phyloP scores from a whole-genome alignment of 768 basidiomycete species.

The Boletus barrowsii region DNA sequence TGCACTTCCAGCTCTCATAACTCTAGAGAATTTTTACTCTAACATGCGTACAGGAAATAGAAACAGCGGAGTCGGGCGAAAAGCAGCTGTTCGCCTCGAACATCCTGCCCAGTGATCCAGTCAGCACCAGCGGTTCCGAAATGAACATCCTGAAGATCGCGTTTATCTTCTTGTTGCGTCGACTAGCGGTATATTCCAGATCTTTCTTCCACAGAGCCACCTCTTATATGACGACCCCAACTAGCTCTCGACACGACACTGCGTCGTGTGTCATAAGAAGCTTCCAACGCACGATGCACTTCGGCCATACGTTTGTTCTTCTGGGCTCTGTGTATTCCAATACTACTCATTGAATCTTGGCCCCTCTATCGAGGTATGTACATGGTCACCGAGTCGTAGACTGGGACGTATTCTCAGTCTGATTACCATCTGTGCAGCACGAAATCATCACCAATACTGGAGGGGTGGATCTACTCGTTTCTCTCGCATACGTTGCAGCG shows the following conservation, averaged over 20 bases:
- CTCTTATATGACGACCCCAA: neutral
- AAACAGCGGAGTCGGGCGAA: conserved; percentile 45
- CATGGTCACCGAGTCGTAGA: neutral
- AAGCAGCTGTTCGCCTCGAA: conserved; percentile 36
- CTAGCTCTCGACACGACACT: conserved; percentile 65
- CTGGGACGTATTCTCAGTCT: neutral
- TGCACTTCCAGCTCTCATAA: conserved; percentile 9
- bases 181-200: conserved; percentile 48
- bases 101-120: conserved; percentile 54
- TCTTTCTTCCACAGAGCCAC: neutral
- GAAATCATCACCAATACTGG: conserved; percentile 64
- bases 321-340: conserved; percentile 64
- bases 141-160: conserved; percentile 63
- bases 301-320: conserved; percentile 72
- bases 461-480: conserved; percentile 67
- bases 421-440: conserved; percentile 41
- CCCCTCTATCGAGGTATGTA: conserved; percentile 60
- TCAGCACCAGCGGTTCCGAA: conserved; percentile 32
- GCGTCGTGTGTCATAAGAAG: conserved; percentile 70
- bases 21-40: neutral
- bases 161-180: conserved; percentile 62
- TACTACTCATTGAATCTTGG: conserved; percentile 65
- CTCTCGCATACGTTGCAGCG: conserved; percentile 57
- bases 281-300: conserved; percentile 54
- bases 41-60: conserved; percentile 6